Conservation (phyloP, 257 asterid genomes). For the Fraxinus quadrangulata region DNA sequence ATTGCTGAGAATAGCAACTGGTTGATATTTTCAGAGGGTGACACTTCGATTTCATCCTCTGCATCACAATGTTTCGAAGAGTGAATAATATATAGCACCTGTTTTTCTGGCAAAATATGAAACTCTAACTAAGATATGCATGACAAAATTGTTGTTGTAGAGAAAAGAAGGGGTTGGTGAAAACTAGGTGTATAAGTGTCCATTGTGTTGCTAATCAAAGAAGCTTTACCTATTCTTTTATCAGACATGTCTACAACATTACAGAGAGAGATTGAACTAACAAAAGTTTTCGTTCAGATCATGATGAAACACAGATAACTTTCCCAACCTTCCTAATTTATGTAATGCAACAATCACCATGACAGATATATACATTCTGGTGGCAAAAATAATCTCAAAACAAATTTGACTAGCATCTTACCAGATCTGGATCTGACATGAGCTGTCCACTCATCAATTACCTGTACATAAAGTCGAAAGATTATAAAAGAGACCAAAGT, state of each 20-base stretch:
- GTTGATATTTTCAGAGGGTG: constrained; percentile 65
- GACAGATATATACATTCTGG: constrained; percentile 5
- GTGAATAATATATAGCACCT: neutral
- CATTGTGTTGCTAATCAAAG: neutral
- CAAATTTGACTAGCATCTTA: constrained; percentile 25
- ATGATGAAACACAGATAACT: neutral
- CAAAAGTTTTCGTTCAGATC: neutral
- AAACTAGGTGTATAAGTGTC: neutral
- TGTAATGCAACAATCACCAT: neutral
- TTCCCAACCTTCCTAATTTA: neutral
- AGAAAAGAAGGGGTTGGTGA: neutral
- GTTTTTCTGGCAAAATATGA: neutral
- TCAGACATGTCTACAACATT: neutral
- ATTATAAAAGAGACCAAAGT: constrained; percentile 19
- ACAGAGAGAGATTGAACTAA: neutral
- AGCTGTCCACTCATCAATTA: constrained; percentile 82
- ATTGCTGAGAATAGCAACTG: constrained; percentile 86
- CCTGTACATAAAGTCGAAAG: constrained; percentile 45
- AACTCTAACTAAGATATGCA: neutral
- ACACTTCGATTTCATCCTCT: constrained; percentile 56
- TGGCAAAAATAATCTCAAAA: constrained; percentile 23
- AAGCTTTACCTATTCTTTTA: neutral
- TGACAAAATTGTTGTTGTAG: neutral
- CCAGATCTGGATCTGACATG: constrained; percentile 76
- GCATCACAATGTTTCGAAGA: constrained; percentile 29